Conservation (phyloP, 768 basidiomycete genomes). For the Podaxis sp. region DNA sequence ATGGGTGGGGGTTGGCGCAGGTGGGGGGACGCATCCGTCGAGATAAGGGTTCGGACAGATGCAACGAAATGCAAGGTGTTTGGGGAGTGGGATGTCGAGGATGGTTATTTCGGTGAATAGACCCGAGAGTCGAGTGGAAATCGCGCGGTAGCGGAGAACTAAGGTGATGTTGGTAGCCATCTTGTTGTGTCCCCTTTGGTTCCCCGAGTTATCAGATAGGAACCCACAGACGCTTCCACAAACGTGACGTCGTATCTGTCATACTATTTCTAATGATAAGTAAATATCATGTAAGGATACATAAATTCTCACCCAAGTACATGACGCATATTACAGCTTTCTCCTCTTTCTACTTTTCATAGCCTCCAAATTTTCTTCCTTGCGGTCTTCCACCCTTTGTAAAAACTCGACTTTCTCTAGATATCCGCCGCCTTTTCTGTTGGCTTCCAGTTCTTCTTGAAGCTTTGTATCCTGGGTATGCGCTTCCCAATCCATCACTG, state of each 20-base stretch:
- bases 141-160: slow-evolving; percentile 17
- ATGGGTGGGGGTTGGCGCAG: slow-evolving; percentile 19
- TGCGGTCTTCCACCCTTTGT: slow-evolving; percentile 69
- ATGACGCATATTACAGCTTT: slow-evolving; percentile 24
- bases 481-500: slow-evolving; percentile 80
- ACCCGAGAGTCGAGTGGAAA: slow-evolving; percentile 19
- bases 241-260: background rate
- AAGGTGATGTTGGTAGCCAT: background rate
- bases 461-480: slow-evolving; percentile 53
- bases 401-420: slow-evolving; percentile 86
- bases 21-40: slow-evolving; percentile 22
- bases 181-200: background rate
- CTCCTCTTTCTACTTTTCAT: slow-evolving; percentile 57
- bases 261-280: background rate
- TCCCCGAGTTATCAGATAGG: too few relatives aligned
- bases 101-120: slow-evolving; percentile 28
- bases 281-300: background rate
- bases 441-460: slow-evolving; percentile 73
- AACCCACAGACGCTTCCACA: background rate
- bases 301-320: background rate
- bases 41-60: slow-evolving; percentile 25
- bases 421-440: slow-evolving; percentile 75
- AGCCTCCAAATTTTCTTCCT: slow-evolving; percentile 62
- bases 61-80: slow-evolving; percentile 25
- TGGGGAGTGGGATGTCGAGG: slow-evolving; percentile 25